Evolutionary conservation across 169 alveolate species (phyloP).

Genomic region (Miamiensis avidus): DNA sequence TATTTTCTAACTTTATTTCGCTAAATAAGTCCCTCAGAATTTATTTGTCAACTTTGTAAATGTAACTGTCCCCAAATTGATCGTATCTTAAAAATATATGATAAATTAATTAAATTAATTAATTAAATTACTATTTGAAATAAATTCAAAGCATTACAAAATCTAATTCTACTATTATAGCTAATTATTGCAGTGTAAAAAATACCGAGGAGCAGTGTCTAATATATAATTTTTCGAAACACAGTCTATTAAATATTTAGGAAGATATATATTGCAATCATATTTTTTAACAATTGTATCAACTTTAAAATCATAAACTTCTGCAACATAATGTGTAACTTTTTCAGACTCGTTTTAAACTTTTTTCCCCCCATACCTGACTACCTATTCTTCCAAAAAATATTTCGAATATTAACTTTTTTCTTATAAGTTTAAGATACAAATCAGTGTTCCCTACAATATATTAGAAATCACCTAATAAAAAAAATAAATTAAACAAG

Average conservation of each 20-base stretch:
- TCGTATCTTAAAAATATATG: background rate
- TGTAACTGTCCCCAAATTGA: background rate
- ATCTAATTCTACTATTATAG: too few species aligned
- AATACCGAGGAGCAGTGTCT: constrained; percentile 65
- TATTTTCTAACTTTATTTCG: background rate
- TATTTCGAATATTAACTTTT: constrained; percentile 53
- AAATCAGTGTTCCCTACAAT: constrained; percentile 72
- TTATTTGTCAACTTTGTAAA: background rate
- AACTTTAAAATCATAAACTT: constrained; percentile 66
- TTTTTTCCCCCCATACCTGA: constrained; percentile 74
- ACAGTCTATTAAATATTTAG: constrained; percentile 76
- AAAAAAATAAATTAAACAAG: too few species aligned
- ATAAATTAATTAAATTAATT: too few species aligned
- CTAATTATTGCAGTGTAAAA: background rate
- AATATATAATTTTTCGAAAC: constrained; percentile 51
- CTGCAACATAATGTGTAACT: constrained; percentile 77
- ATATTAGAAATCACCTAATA: constrained; percentile 59
- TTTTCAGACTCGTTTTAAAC: constrained; percentile 64
- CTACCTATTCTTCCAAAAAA: constrained; percentile 63
- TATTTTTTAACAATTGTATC: constrained; percentile 53
- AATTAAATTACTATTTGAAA: too few species aligned
- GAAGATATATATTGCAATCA: constrained; percentile 57
- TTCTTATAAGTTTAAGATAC: constrained; percentile 62
- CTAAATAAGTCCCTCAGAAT: background rate
- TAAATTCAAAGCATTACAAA: too few species aligned